Base-by-base conservation (phyloP, 1,284 basidiomycete species). In the Coniferiporia weirii region DNA sequence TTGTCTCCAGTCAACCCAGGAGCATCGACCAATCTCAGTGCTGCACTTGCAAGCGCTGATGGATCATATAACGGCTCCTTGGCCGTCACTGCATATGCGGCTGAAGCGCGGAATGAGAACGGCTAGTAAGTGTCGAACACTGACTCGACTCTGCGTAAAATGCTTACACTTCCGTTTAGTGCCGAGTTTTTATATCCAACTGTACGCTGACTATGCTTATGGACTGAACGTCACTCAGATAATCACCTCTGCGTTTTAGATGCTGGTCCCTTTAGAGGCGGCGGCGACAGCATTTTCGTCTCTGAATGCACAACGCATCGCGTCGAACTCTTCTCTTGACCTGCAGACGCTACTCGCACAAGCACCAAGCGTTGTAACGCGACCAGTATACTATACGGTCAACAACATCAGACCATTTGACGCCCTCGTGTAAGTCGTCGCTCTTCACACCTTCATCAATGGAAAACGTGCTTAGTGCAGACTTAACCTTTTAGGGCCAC, bases 391-490 rank as follows among this genome's bases (percentile, higher is more conserved):
- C 22, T 84, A 78, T 64, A 76, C 71, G 0, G 61, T 82, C 27
- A 64, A 74, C 57, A 89, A 92, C 66, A 64, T 89, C 1, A 73
- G 82, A 36, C 87, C 88, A 0, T 92, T 88, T 67, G 77, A 84
- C 63, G 73, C 82, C 44, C 81, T 87, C 22, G 80, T 79, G 78
- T 83, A 74, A 47, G 79, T 69, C 13, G 34, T 17, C 43, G 35
- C 10, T 19, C 44, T 13, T 19, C 22, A n/a, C 50, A 9, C n/a
- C 22, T 27, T 5, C 5, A 27, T 27, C 27, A 27, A 27, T 27
- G 5, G 27, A 27, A 27, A 32, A 13, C 53, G 54, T 27, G 59
- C 55, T 45, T 35, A 45, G 46, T 35, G 9, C 12, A 40, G 15
- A 43, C 46, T 9, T 38, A 20, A 40, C 55, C 47, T 22, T 60